Percentiles rank a stretch among this genome's conserved stretches.
These are phyloP conservation scores for Pseudogymnoascus sp. DNA, from an alignment of 2,329 filamentous ascomycete species.

Conservation along the genomic window DNA sequence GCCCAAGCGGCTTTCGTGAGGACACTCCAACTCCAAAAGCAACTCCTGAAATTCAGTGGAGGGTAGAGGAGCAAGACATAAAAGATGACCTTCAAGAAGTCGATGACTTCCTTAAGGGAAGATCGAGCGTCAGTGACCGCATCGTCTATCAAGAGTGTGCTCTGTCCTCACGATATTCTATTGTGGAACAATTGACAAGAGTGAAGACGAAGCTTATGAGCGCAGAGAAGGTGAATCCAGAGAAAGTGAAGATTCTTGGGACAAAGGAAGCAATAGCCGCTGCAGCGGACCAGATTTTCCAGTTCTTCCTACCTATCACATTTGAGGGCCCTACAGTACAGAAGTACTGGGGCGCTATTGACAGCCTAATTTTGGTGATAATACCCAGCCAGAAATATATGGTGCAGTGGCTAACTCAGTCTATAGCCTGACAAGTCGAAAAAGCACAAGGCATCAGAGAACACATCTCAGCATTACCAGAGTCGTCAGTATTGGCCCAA, in stretches of 20 bases:
- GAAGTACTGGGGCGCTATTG: conserved; percentile 39
- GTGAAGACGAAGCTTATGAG: conserved; percentile 8
- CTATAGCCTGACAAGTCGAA: background rate
- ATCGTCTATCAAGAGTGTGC: conserved; percentile 15
- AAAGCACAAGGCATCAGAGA: background rate
- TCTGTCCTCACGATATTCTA: background rate
- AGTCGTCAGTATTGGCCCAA: background rate
- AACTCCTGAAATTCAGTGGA: background rate
- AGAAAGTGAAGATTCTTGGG: conserved; percentile 20
- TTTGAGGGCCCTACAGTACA: conserved; percentile 31
- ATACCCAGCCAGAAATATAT: background rate
- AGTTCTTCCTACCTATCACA: conserved; percentile 34
- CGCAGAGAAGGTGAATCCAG: conserved; percentile 9
- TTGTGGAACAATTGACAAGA: conserved; percentile 11
- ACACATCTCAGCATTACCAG: background rate
- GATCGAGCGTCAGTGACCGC: conserved; percentile 15
- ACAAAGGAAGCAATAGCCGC: conserved; percentile 34
- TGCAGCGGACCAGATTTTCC: conserved; percentile 32
- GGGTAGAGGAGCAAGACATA: conserved; percentile 7
- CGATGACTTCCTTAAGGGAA: conserved; percentile 15
- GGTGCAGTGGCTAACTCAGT: background rate
- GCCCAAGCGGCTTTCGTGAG: background rate
- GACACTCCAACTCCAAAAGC: conserved; percentile 1
- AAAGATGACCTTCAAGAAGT: conserved; percentile 15
- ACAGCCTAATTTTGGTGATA: conserved; percentile 10